Conservation (phyloP, 2,329 filamentous ascomycete species). For the Apiospora hydei region DNA sequence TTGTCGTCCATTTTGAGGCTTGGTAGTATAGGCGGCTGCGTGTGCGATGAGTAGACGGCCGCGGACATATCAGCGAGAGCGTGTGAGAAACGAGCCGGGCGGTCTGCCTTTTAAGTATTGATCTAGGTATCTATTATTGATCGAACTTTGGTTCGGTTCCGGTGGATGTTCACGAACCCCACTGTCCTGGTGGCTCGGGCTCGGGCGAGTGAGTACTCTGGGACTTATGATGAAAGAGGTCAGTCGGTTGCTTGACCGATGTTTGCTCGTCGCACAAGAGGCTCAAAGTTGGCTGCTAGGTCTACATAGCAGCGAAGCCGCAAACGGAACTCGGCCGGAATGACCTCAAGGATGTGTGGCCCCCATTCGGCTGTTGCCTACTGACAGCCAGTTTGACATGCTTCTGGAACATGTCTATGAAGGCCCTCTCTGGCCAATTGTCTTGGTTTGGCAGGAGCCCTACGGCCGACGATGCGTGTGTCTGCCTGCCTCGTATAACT, state of each 20-base stretch:
- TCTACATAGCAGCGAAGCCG: background rate
- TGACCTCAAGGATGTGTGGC: background rate
- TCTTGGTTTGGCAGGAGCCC: conserved; percentile 2
- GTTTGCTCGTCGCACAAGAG: background rate
- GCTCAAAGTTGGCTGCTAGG: background rate
- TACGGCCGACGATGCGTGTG: background rate
- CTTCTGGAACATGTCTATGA: conserved; percentile 13
- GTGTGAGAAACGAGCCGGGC: background rate
- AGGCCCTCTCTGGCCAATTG: background rate
- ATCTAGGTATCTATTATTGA: background rate
- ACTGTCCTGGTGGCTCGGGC: background rate
- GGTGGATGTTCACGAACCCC: conserved; percentile 5
- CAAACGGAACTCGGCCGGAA: background rate
- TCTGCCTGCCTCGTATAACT: background rate
- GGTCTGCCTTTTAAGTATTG: background rate
- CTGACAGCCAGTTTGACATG: background rate
- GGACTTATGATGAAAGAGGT: background rate
- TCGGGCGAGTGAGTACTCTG: background rate
- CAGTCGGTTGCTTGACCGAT: background rate
- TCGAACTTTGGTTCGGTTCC: conserved; percentile 3
- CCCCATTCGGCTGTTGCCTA: conserved; percentile 2
- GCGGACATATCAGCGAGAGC: conserved; percentile 20
- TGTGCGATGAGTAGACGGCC: conserved; percentile 22
- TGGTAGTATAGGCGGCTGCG: conserved; percentile 14
- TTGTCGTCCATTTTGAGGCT: conserved; percentile 14